A percentile compares a stretch with the other conserved stretches of the same genome.
phyloP scores from a whole-genome alignment of 257 asterid genomes.

The Mitragyna speciosa region DNA sequence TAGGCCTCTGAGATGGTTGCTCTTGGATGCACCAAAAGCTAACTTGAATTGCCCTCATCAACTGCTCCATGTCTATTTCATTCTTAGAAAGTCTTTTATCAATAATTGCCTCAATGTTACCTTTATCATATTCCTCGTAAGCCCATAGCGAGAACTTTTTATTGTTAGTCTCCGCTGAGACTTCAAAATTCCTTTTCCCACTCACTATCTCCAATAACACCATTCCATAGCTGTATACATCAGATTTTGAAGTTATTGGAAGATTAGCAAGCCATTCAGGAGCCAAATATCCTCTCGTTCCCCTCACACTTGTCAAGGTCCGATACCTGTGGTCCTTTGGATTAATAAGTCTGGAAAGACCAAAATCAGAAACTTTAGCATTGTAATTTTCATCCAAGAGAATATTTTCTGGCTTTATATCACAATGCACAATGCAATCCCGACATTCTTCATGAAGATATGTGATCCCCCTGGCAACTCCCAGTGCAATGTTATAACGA shows the following conservation, averaged over 20 bases:
- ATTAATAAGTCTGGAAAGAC: constrained; percentile 76
- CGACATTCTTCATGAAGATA: constrained; percentile 92
- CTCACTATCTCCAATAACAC: constrained; percentile 76
- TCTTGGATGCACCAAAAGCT: constrained; percentile 96
- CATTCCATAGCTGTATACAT: constrained; percentile 79
- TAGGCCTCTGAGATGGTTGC: constrained; percentile 86
- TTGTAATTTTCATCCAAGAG: constrained; percentile 70
- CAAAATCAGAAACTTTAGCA: constrained; percentile 84
- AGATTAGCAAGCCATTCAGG: constrained; percentile 93
- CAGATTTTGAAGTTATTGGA: constrained; percentile 76
- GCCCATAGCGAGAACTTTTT: constrained; percentile 75
- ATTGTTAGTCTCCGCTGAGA: constrained; percentile 56
- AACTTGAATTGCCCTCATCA: constrained; percentile 52
- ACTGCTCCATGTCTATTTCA: constrained; percentile 68
- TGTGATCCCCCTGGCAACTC: constrained; percentile 76
- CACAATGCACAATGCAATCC: constrained; percentile 91
- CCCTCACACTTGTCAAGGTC: constrained; percentile 75
- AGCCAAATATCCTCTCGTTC: constrained; percentile 83
- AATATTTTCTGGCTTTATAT: constrained; percentile 87
- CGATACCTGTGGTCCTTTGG: constrained; percentile 70
- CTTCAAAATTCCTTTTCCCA: constrained; percentile 83
- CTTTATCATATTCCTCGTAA: constrained; percentile 74
- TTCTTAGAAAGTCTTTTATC: constrained; percentile 46
- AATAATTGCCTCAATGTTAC: constrained; percentile 46
- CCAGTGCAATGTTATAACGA: constrained; percentile 67